phyloP scores from a whole-genome alignment of 2,329 filamentous ascomycete species.

The Aspergillus fumigatiaffinis region DNA sequence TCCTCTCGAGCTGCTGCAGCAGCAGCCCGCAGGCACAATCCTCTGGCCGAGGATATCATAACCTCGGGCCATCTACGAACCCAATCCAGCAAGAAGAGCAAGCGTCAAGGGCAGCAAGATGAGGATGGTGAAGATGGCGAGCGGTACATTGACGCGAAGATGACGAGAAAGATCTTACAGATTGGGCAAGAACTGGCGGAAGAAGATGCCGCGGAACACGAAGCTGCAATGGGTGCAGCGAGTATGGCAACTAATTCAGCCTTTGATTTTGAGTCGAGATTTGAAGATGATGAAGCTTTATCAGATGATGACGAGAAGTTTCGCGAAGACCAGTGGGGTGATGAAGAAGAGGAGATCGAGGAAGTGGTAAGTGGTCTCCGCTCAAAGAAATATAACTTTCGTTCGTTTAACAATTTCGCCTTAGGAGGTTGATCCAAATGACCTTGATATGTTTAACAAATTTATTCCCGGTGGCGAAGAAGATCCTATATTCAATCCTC shows the following conservation, averaged over 20 bases:
- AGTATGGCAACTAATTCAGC: constrained; percentile 54
- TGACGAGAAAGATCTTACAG: constrained; percentile 81
- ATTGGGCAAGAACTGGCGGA: constrained; percentile 86
- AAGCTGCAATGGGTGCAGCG: constrained; percentile 33
- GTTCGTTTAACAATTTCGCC: background rate
- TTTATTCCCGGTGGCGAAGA: constrained; percentile 75
- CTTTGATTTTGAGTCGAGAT: constrained; percentile 77
- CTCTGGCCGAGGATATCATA: constrained; percentile 82
- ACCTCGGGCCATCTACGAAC: constrained; percentile 67
- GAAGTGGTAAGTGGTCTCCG: constrained; percentile 33
- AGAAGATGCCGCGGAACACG: constrained; percentile 62
- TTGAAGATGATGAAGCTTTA: constrained; percentile 53
- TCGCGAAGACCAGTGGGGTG: constrained; percentile 64
- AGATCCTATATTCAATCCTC: constrained; percentile 67
- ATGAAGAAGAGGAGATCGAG: constrained; percentile 68
- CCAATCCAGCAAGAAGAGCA: constrained; percentile 67
- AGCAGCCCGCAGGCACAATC: constrained; percentile 72
- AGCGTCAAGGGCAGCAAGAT: constrained; percentile 54
- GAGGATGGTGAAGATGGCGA: constrained; percentile 60
- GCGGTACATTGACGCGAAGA: constrained; percentile 78
- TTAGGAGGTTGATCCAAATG: constrained; percentile 79
- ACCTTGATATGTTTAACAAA: constrained; percentile 85
- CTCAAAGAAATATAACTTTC: background rate
- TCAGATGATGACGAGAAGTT: constrained; percentile 54
- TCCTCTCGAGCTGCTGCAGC: constrained; percentile 54